Base-by-base conservation (phyloP, 2,329 filamentous ascomycete species). In the Arthrinium phaeospermum region DNA sequence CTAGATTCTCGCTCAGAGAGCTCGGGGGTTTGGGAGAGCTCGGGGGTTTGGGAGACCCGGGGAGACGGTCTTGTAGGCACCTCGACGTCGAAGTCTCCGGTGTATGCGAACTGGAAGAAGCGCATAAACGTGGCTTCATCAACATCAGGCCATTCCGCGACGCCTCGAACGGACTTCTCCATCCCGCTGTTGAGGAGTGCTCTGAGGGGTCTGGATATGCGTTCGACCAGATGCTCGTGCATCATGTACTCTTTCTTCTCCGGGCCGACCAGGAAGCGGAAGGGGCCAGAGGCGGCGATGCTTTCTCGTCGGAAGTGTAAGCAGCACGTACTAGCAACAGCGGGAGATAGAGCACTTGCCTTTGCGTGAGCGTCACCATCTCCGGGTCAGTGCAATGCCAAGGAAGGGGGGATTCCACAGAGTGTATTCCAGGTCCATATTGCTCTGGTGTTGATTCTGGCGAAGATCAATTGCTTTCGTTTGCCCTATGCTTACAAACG, bases 21-120 rank as follows among this genome's bases (percentile, higher is more conserved):
- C 49, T 4, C 46, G 47, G 82, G n/a, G 76, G 79, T 7, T 85
- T 76, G 64, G 85, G 79, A 14, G 83, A 80, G 27, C 49, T 4
- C 46, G 47, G 82, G n/a, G 76, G 79, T 7, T 85, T 76, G 64
- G 85, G 79, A 14, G 83, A 80, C 46, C 77, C 71, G 10, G 30
- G 30, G 30, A 14, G 74, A 72, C 71, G 74, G 74, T 71, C 76
- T 69, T 45, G 64, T 70, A 69, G 64, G 47, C 67, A 51, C 27
- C 49, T 47, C 34, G 41, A 83, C 81, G 14, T 75, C 80, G 73
- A 87, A 87, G 70, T 86, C 80, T 13, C 85, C 84, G 0, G 83
- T 86, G 72, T 87, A 88, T 16, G 85, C 84, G 79, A 84, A 87
- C 73, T 87, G 82, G 73, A 81, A 83, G 75, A 88, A 87, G 1